These are phyloP conservation scores for Teratosphaeria nubilosa DNA, from an alignment of 2,329 filamentous ascomycete species.

Conservation along the genomic window DNA sequence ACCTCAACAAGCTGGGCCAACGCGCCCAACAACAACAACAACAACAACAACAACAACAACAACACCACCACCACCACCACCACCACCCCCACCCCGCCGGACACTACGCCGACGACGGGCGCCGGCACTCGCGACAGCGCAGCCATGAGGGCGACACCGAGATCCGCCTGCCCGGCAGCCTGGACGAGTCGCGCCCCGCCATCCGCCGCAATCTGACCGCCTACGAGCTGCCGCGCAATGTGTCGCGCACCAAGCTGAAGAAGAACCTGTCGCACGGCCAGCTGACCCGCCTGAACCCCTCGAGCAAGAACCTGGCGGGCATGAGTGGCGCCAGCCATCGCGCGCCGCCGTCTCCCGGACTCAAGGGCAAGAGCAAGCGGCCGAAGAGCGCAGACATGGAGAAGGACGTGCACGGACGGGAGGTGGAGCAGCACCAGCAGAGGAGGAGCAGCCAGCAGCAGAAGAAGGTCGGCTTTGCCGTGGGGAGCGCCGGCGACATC, in stretches of 20 bases:
- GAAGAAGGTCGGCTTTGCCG: slow-evolving; percentile 26
- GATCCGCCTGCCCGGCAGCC: slow-evolving; percentile 24
- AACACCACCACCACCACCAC: too few species aligned
- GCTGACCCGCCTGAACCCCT: slow-evolving; percentile 29
- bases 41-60: slow-evolving; percentile 1
- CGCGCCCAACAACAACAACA: slow-evolving; percentile 8
- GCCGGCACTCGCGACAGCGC: slow-evolving; percentile 16
- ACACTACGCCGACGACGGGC: slow-evolving; percentile 10
- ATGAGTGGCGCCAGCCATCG: slow-evolving; percentile 9
- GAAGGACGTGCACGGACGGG: slow-evolving; percentile 20
- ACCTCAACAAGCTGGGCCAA: slow-evolving; percentile 19
- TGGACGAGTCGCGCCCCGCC: slow-evolving; percentile 20
- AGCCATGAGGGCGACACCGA: slow-evolving; percentile 24
- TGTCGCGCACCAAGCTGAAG: slow-evolving; percentile 24
- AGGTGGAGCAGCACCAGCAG: slow-evolving; percentile 16
- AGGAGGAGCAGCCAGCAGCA: slow-evolving; percentile 11
- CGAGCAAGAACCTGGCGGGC: slow-evolving; percentile 27
- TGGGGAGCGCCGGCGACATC: slow-evolving; percentile 18
- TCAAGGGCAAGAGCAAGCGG: slow-evolving; percentile 22
- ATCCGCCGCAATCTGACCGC: slow-evolving; percentile 24
- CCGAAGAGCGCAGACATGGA: slow-evolving; percentile 23
- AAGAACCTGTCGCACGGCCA: slow-evolving; percentile 37
- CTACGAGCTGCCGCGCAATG: slow-evolving; percentile 20
- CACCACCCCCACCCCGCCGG: slow-evolving; percentile 3
- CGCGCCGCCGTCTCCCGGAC: slow-evolving; percentile 16